Evolutionary conservation across 192 early-diverging fungal genomes (phyloP).

Genomic region (Coemansia sp.): DNA sequence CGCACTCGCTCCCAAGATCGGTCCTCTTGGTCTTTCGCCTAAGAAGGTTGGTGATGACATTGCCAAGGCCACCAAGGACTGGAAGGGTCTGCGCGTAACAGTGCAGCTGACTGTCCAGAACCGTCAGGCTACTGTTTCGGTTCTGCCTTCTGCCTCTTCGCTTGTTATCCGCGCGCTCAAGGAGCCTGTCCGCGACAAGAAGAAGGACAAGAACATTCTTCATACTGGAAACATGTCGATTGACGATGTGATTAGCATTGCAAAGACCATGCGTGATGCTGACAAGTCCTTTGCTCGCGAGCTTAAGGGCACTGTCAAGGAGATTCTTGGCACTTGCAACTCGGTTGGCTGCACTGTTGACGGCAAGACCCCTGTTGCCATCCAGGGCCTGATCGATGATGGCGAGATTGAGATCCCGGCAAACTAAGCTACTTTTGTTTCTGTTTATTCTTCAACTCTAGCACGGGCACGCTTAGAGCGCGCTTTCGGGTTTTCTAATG

Average conservation of each 20-base stretch:
- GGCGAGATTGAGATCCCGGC: slow-evolving; percentile 78
- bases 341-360: slow-evolving; percentile 99
- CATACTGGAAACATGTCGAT: slow-evolving; percentile 95
- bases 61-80: slow-evolving; percentile 98
- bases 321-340: slow-evolving; percentile 90
- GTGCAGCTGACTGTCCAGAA: slow-evolving; percentile 99
- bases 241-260: slow-evolving; percentile 92
- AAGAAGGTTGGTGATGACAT: slow-evolving; percentile 99
- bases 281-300: slow-evolving; percentile 93
- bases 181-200: slow-evolving; percentile 94
- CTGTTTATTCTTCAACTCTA: slow-evolving; percentile 1
- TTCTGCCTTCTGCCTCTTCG: slow-evolving; percentile 94
- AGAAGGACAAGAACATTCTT: slow-evolving; percentile 99
- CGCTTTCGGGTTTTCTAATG: neutral
- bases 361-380: slow-evolving; percentile 86
- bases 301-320: slow-evolving; percentile 89
- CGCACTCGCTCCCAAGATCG: slow-evolving; percentile 98
- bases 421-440: slow-evolving; percentile 33
- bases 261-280: slow-evolving; percentile 83
- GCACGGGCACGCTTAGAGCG: neutral
- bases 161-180: slow-evolving; percentile 96
- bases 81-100: slow-evolving; percentile 99
- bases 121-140: slow-evolving; percentile 96
- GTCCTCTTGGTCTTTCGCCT: slow-evolving; percentile 99
- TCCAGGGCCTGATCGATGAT: slow-evolving; percentile 79